phyloP scores from a whole-genome alignment of 345 rosid genomes.

The Salix arbutifolia region DNA sequence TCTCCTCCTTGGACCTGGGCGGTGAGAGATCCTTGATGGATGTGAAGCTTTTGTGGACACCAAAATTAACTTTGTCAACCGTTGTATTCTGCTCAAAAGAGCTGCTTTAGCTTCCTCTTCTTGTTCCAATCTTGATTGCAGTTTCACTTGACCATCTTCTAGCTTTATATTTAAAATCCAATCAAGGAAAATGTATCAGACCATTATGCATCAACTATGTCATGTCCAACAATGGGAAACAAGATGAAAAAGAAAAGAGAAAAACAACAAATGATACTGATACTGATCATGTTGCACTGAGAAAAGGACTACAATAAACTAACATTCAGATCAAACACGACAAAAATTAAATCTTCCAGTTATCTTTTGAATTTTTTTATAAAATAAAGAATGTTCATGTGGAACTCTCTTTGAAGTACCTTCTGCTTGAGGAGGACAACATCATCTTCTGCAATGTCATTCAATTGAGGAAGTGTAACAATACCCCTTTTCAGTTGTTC shows the following conservation, averaged over 20 bases:
- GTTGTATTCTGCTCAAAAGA: slow-evolving; percentile 87
- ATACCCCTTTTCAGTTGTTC: slow-evolving; percentile 85
- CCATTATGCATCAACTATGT: not conserved
- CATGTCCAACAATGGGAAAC: not conserved
- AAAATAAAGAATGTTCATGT: not conserved
- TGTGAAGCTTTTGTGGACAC: slow-evolving; percentile 89
- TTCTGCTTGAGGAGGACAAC: slow-evolving; percentile 82
- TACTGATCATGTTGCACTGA: not conserved
- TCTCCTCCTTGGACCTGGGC: slow-evolving; percentile 79
- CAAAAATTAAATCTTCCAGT: slow-evolving; percentile 6
- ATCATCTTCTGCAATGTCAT: slow-evolving; percentile 65
- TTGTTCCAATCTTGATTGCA: slow-evolving; percentile 92
- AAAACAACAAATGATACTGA: not conserved
- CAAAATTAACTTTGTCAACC: slow-evolving; percentile 87
- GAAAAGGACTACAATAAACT: not conserved
- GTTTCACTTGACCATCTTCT: slow-evolving; percentile 94
- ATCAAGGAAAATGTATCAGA: slow-evolving; percentile 17
- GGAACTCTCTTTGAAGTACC: slow-evolving; percentile 39
- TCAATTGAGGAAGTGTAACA: slow-evolving; percentile 62
- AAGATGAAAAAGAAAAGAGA: not conserved
- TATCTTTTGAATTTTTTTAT: not conserved
- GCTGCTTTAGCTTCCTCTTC: slow-evolving; percentile 99
- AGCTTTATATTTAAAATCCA: slow-evolving; percentile 51
- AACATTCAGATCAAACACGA: slow-evolving; percentile 1
- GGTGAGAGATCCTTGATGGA: slow-evolving; percentile 62